Evolutionary conservation across 495 filamentous ascomycete genomes (phyloP).

Genomic region (Aspergillus bridgeri): DNA sequence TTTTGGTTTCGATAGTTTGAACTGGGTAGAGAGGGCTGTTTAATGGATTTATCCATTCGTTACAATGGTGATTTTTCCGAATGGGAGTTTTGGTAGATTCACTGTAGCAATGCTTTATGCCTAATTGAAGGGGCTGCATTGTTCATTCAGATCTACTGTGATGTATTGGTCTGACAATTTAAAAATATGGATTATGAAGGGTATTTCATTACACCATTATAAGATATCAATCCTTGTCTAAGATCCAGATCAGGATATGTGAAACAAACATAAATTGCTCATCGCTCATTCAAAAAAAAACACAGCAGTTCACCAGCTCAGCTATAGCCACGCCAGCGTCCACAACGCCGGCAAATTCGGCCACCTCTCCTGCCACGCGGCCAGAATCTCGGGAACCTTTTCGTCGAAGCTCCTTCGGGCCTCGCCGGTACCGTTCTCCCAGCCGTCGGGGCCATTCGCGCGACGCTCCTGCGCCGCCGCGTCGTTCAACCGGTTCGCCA

Average conservation of each 20-base stretch:
- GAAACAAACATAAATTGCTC: too few relatives aligned
- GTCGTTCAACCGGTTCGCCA: constrained; percentile 83
- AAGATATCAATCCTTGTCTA: not conserved
- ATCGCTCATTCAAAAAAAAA: constrained; percentile 4
- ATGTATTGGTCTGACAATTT: too few relatives aligned
- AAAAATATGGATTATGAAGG: too few relatives aligned
- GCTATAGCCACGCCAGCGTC: constrained; percentile 91
- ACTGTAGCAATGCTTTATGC: too few relatives aligned
- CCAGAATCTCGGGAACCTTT: constrained; percentile 86
- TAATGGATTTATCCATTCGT: too few relatives aligned
- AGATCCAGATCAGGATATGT: too few relatives aligned
- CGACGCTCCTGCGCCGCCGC: constrained; percentile 74
- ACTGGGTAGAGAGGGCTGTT: too few relatives aligned
- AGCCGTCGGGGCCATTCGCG: constrained; percentile 55
- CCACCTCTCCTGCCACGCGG: constrained; percentile 95
- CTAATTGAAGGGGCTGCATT: too few relatives aligned
- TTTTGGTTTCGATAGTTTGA: too few relatives aligned
- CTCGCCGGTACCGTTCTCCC: constrained; percentile 64
- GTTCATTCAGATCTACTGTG: too few relatives aligned
- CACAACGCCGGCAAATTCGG: constrained; percentile 86
- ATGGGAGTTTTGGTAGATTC: too few relatives aligned
- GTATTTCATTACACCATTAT: not conserved
- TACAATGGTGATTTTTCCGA: too few relatives aligned
- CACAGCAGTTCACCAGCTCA: not conserved
- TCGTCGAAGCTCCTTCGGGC: constrained; percentile 82